Evolutionary conservation across 768 basidiomycete genomes (phyloP).

Genomic region (Suillus alpinus): DNA sequence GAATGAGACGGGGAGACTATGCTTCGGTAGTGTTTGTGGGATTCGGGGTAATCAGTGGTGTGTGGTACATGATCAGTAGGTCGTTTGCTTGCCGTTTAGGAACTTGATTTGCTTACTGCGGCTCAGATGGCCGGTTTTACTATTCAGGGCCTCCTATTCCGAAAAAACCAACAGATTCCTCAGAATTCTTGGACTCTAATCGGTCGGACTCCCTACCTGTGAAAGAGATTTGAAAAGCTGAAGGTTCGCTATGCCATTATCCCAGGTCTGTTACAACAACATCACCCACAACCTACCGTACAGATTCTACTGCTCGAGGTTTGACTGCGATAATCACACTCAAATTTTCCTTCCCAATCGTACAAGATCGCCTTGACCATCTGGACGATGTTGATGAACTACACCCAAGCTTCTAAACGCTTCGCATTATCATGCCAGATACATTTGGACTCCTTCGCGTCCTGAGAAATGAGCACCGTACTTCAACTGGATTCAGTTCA

Average conservation of each 20-base stretch:
- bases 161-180: constrained; percentile 5
- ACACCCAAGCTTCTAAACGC: constrained; percentile 76
- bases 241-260: background rate
- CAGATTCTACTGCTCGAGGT: background rate
- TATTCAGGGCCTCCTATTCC: constrained; percentile 45
- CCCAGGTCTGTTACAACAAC: no score
- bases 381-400: constrained; percentile 81
- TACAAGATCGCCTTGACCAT: constrained; percentile 66
- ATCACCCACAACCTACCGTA: background rate
- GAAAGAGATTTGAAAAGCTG: background rate
- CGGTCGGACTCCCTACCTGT: background rate
- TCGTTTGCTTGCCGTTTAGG: constrained; percentile 9
- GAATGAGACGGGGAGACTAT: constrained; percentile 45
- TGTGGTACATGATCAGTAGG: constrained; percentile 61
- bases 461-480: constrained; percentile 63
- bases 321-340: background rate
- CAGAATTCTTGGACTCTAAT: background rate
- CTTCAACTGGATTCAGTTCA: no score
- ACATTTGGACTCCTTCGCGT: constrained; percentile 60
- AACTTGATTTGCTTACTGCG: background rate
- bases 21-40: constrained; percentile 68
- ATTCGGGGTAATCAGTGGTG: constrained; percentile 53
- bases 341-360: background rate
- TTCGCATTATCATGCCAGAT: constrained; percentile 68
- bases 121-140: constrained; percentile 40